These are phyloP conservation scores for Aureobasidium leucospermi DNA, from an alignment of 2,329 filamentous ascomycete genomes.

Conservation along the genomic window DNA sequence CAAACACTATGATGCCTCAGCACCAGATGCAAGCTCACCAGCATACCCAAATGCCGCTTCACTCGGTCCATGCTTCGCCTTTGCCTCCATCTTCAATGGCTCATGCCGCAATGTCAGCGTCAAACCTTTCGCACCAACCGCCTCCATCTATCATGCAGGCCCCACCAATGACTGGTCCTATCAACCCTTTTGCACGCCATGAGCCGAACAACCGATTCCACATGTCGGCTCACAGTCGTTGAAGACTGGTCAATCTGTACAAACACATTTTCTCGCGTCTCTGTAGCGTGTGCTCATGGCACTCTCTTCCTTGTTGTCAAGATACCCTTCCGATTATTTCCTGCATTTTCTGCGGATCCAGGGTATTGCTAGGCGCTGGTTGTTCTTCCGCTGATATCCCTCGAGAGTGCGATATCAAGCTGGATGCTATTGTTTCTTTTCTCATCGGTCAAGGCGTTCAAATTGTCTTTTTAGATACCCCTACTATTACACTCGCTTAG, in stretches of 20 bases:
- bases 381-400: not conserved
- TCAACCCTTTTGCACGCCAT: slow-evolving; percentile 25
- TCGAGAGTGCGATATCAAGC: not conserved
- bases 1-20: not conserved
- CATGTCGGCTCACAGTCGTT: slow-evolving; percentile 2
- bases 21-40: slow-evolving; percentile 1
- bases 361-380: not conserved
- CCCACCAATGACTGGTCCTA: slow-evolving; percentile 27
- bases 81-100: not conserved
- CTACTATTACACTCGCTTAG: slow-evolving; percentile 12
- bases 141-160: slow-evolving; percentile 24
- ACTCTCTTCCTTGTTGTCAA: not conserved
- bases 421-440: not conserved
- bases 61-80: not conserved
- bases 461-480: slow-evolving; percentile 12
- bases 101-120: not conserved
- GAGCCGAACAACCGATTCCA: not conserved
- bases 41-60: not conserved
- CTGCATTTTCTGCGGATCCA: not conserved
- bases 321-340: not conserved
- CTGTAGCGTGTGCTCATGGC: not conserved
- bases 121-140: not conserved
- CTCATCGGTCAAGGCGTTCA: not conserved
- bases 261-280: not conserved
- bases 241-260: not conserved